Percentiles rank a stretch among this genome's conserved stretches.
Conservation (phyloP, 176 grass and related monocot genomes). For the Aegilops bicornis region DNA sequence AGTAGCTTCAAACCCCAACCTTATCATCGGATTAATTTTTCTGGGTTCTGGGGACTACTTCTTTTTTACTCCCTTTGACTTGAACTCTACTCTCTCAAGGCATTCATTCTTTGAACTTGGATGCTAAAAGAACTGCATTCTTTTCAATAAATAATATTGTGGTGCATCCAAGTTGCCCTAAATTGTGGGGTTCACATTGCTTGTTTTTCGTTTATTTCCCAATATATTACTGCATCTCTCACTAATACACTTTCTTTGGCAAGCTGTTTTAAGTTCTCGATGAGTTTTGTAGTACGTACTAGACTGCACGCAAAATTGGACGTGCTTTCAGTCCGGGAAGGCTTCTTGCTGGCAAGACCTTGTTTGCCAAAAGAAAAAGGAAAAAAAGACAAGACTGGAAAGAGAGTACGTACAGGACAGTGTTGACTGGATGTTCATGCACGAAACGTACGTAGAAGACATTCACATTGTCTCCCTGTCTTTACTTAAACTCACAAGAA, state of each 20-base stretch:
- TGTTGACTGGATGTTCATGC: not conserved
- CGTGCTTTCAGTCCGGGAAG: not conserved
- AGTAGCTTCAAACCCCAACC: constrained; percentile 36
- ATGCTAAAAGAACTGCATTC: not conserved
- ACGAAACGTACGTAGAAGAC: not conserved
- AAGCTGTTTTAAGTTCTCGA: not conserved
- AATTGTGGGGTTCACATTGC: constrained; percentile 1
- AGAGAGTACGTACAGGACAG: not conserved
- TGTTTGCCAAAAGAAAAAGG: too few relatives aligned
- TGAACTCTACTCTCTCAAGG: constrained; percentile 43
- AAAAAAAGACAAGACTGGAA: not conserved
- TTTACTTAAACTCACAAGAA: not conserved
- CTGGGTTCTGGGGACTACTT: constrained; percentile 28
- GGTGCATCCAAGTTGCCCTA: constrained; percentile 32
- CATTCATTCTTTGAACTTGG: constrained; percentile 37
- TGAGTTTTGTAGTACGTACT: not conserved
- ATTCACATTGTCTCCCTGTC: not conserved
- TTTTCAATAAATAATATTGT: not conserved
- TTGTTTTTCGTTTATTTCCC: not conserved
- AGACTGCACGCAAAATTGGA: too few relatives aligned
- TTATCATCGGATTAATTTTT: constrained; percentile 33
- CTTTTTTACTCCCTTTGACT: constrained; percentile 41
- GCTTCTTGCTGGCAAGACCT: not conserved
- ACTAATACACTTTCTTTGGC: not conserved
- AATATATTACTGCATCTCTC: not conserved